Conservation (phyloP, 139 green algal genomes). For the Tetraselmis chui region DNA sequence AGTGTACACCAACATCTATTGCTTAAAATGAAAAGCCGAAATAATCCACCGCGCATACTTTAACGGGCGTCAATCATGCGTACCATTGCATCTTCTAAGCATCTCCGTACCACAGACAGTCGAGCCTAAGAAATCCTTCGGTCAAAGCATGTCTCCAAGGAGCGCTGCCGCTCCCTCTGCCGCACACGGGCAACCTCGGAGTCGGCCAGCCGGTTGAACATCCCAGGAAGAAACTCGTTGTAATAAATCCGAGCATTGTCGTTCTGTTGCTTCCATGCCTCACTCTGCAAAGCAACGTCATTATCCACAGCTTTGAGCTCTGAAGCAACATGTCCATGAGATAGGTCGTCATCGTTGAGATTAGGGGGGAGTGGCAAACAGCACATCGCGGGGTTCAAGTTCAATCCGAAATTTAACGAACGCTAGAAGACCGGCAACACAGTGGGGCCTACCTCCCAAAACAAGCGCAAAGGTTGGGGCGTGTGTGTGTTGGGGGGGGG, state of each 20-base stretch:
- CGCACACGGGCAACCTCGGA: background rate
- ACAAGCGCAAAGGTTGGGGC: too few species aligned
- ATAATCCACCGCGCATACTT: too few species aligned
- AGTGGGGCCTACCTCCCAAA: too few species aligned
- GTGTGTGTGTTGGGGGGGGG: too few species aligned
- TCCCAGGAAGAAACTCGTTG: background rate
- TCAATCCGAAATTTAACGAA: background rate
- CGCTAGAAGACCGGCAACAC: background rate
- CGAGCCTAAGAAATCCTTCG: background rate
- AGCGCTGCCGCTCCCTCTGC: background rate
- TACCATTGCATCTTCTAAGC: background rate
- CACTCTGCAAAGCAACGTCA: too few species aligned
- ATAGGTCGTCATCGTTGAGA: background rate
- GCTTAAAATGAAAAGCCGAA: background rate
- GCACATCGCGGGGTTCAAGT: background rate
- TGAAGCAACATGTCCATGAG: too few species aligned
- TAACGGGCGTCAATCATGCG: background rate
- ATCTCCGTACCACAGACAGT: too few species aligned
- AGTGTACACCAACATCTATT: background rate
- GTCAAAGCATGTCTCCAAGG: background rate
- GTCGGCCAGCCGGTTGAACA: background rate
- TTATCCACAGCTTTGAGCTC: too few species aligned
- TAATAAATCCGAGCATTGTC: background rate
- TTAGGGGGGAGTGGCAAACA: background rate
- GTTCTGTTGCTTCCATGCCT: background rate